Conservation (phyloP, 768 basidiomycete species). For the Asterophora parasitica region DNA sequence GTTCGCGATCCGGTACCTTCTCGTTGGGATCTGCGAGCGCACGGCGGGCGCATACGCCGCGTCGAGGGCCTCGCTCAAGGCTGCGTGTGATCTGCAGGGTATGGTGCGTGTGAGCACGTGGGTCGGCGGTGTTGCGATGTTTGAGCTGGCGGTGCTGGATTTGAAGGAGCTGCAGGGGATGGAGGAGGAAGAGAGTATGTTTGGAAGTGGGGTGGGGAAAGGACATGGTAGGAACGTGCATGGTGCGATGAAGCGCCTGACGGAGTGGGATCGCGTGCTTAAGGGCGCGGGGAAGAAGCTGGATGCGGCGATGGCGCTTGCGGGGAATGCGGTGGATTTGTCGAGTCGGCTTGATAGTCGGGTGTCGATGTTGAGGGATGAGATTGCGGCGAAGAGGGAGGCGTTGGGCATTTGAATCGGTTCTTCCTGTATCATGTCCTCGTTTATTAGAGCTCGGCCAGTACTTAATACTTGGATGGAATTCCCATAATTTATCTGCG, state of each 20-base stretch:
- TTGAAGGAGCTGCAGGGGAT: conserved; percentile 49
- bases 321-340: conserved; percentile 55
- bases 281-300: conserved; percentile 45
- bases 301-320: conserved; percentile 44
- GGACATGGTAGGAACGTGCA: conserved; percentile 6
- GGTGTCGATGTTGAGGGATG: conserved; percentile 63
- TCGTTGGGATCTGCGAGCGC: conserved; percentile 65
- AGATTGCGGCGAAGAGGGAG: conserved; percentile 60
- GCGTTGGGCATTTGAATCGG: conserved; percentile 28
- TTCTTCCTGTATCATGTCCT: too few species aligned
- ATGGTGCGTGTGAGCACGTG: conserved; percentile 53
- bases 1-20: conserved; percentile 58
- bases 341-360: conserved; percentile 62
- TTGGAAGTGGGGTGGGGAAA: conserved; percentile 26
- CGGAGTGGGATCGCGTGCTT: conserved; percentile 45
- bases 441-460: too few species aligned
- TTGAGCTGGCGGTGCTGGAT: conserved; percentile 69
- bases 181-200: conserved; percentile 20
- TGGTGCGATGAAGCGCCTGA: conserved; percentile 14
- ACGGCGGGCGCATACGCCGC: conserved; percentile 42
- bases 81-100: conserved; percentile 41
- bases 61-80: conserved; percentile 45
- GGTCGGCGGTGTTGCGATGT: conserved; percentile 62
- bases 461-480: too few species aligned
- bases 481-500: too few species aligned